Base-by-base conservation (phyloP, 345 rosid species). In the Dimocarpus longan region DNA sequence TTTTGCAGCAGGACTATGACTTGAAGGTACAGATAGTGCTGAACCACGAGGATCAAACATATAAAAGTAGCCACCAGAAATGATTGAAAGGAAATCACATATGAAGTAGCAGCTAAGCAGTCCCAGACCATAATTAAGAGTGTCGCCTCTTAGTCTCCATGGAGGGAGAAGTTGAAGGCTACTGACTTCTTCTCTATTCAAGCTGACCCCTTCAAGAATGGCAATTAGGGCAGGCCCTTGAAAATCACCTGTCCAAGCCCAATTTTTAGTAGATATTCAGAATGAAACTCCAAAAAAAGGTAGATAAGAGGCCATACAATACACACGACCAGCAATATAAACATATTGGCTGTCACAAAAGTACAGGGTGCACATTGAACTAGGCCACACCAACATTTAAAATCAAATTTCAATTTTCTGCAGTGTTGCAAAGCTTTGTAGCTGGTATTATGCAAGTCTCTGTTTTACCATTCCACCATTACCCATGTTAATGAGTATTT, bases 211-310 rank as follows among this genome's bases (percentile, higher is more conserved):
- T 88, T 95, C 98, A 65, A 95, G 84, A 81, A 95, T 82, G 71
- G 91, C 98, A 68, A 95, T 87, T 71, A 95, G 67, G 80, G 95
- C 98, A 78, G 98, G 97, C 48, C 98, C 98, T 86, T 95, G 98
- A 84, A 90, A 95, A 82, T 93, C 94, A 85, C 93, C 98, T 95
- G 89, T 59, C 80, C 64, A 26, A 21, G 42, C 70, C 48, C 68
- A 71, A 79, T 44, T 68, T 76, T 48, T 56, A 71, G 69, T 76
- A 65, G 68, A 80, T 2, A 78, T 52, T 75, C 26, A 81, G 74
- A 74, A 24, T 13, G 76, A 50, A 48, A 68, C 70, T 57, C 57
- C 64, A 57, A 54, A 12, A 12, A 63, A 40, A 60, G 42, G 18
- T 46, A 50, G 39, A 80, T 16, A 62, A 68, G 37, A 48, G 16